A percentile compares a stretch with the other conserved stretches of the same genome.
phyloP scores from a whole-genome alignment of 2,329 filamentous ascomycete species.

The Mycocentrospora acerina region DNA sequence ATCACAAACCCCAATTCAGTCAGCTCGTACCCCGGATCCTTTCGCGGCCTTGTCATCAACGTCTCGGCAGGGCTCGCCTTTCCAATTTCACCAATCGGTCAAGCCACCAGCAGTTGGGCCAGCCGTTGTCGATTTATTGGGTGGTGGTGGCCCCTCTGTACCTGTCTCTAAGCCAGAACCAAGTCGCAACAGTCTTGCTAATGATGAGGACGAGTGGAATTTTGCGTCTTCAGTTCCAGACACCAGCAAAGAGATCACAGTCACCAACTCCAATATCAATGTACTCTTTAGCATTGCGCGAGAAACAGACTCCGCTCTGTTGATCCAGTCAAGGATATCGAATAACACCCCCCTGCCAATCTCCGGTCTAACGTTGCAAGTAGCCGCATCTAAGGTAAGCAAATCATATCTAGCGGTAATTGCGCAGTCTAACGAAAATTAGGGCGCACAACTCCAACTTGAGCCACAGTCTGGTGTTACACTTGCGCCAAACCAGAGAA shows the following conservation, averaged over 20 bases:
- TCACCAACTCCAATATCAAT: constrained; percentile 70
- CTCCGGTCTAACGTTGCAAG: constrained; percentile 81
- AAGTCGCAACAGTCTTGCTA: constrained; percentile 51
- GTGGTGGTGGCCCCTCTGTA: constrained; percentile 27
- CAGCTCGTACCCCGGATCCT: constrained; percentile 52
- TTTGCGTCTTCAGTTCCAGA: constrained; percentile 85
- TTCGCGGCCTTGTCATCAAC: constrained; percentile 60
- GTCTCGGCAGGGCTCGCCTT: constrained; percentile 53
- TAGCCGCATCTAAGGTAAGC: constrained; percentile 86
- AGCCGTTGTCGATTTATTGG: constrained; percentile 38
- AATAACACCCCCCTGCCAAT: constrained; percentile 74
- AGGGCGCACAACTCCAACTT: constrained; percentile 80
- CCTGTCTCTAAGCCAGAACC: constrained; percentile 30
- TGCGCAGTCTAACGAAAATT: constrained; percentile 11
- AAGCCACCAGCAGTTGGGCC: constrained; percentile 38
- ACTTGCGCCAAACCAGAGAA: constrained; percentile 69
- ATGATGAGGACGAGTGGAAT: constrained; percentile 95
- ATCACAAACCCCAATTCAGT: constrained; percentile 38
- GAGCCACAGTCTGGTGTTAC: constrained; percentile 81
- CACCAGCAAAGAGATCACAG: constrained; percentile 64
- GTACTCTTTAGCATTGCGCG: constrained; percentile 73
- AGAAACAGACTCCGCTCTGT: constrained; percentile 59
- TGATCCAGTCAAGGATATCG: constrained; percentile 77
- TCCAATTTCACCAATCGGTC: constrained; percentile 50
- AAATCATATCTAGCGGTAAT: background rate